Conservation (phyloP, 345 rosid genomes). For the Chamaenerion angustifolium region DNA sequence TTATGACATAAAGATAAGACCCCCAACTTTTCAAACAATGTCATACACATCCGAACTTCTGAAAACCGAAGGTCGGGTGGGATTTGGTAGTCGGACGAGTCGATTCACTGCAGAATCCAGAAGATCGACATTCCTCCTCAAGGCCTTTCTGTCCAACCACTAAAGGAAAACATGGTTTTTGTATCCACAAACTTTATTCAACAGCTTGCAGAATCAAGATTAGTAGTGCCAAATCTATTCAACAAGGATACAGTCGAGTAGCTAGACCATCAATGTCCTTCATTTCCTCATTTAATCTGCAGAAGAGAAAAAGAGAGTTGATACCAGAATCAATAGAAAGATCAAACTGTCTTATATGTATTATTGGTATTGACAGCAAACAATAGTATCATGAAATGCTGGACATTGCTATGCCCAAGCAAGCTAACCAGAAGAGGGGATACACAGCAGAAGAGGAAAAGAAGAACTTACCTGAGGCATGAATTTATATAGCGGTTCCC, state of each 20-base stretch:
- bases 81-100: slow-evolving; percentile 47
- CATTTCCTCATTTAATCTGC: slow-evolving; percentile 89
- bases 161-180: slow-evolving; percentile 22
- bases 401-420: no score
- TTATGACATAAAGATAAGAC: no score
- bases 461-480: slow-evolving; percentile 53
- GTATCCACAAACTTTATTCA: no score
- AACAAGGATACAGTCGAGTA: slow-evolving; percentile 66
- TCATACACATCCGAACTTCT: no score
- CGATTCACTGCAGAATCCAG: slow-evolving; percentile 69
- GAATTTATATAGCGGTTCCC: slow-evolving; percentile 89
- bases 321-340: no score
- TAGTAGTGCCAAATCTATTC: not conserved
- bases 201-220: not conserved
- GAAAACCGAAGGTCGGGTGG: not conserved
- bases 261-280: slow-evolving; percentile 61
- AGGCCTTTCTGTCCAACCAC: slow-evolving; percentile 37
- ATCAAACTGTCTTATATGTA: no score
- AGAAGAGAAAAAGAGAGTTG: not conserved
- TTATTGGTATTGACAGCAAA: no score
- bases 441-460: not conserved
- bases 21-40: no score
- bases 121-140: slow-evolving; percentile 75
- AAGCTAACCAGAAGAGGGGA: no score
- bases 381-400: not conserved